Evolutionary conservation across 2,329 filamentous ascomycete species (phyloP).

Genomic region (Chaetomiaceae sp.): DNA sequence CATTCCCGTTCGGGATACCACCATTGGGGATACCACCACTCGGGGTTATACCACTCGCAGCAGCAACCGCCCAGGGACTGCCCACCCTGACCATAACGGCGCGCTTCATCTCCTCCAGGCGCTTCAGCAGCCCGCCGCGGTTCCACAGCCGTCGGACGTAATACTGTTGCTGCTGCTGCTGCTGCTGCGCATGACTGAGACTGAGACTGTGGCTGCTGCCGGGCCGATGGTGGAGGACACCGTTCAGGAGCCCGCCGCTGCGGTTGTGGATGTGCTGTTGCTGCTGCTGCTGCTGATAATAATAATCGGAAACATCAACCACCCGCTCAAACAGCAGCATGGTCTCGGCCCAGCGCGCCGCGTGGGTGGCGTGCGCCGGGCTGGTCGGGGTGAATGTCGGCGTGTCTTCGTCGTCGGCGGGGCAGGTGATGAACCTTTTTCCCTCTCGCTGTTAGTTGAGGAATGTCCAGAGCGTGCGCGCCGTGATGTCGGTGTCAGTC

Average conservation of each 20-base stretch:
- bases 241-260: neutral
- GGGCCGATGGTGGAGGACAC: no score
- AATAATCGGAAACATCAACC: no score
- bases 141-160: slow-evolving; percentile 27
- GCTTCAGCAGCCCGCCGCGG: slow-evolving; percentile 16
- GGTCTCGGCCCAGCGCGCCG: slow-evolving; percentile 21
- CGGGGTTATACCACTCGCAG: neutral
- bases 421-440: slow-evolving; percentile 28
- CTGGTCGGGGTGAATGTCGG: slow-evolving; percentile 25
- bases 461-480: no score
- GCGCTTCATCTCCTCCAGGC: slow-evolving; percentile 20
- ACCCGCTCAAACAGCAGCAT: slow-evolving; percentile 26
- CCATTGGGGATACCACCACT: no score
- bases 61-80: slow-evolving; percentile 7
- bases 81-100: neutral
- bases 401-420: slow-evolving; percentile 26
- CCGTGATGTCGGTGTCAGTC: no score
- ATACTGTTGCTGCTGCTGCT: neutral
- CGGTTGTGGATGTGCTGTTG: no score
- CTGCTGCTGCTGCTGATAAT: neutral
- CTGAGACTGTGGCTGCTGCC: no score
- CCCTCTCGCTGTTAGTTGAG: no score
- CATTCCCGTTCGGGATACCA: neutral
- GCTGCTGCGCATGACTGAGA: no score
- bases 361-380: slow-evolving; percentile 17